Conservation (phyloP, 805 yeast species). For the Komagataella mondaviorum region DNA sequence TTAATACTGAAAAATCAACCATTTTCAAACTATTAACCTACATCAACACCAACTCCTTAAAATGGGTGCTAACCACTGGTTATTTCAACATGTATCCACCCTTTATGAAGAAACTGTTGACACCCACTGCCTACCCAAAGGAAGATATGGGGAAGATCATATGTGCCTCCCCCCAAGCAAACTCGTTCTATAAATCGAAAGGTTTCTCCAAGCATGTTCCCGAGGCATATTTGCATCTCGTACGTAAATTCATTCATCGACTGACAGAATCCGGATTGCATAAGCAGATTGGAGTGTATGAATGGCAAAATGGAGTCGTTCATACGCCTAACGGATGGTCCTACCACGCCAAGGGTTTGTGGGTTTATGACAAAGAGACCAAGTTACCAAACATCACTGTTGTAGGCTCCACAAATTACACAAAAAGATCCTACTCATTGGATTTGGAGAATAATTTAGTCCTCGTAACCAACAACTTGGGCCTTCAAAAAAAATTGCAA, state of each 20-base stretch:
- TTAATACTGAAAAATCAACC: constrained; percentile 73
- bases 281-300: constrained; percentile 41
- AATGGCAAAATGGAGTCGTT: constrained; percentile 83
- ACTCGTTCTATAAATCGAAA: constrained; percentile 76
- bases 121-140: constrained; percentile 28
- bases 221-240: constrained; percentile 69
- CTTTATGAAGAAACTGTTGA: constrained; percentile 43
- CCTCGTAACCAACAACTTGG: constrained; percentile 53
- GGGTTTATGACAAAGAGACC: constrained; percentile 57
- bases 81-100: constrained; percentile 85
- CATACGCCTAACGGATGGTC: constrained; percentile 87
- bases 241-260: constrained; percentile 50
- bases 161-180: constrained; percentile 89
- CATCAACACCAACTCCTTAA: constrained; percentile 36
- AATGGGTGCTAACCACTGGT: constrained; percentile 92
- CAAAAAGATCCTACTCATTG: constrained; percentile 74
- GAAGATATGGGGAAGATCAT: constrained; percentile 44
- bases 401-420: constrained; percentile 88
- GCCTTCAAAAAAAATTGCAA: constrained; percentile 41
- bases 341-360: constrained; percentile 93
- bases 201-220: constrained; percentile 81
- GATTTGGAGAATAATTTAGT: constrained; percentile 87
- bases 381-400: constrained; percentile 58
- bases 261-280: constrained; percentile 28
- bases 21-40: constrained; percentile 47